Evolutionary conservation across 177 flowering plant species (phyloP).

Genomic region (Vitis hybrid): DNA sequence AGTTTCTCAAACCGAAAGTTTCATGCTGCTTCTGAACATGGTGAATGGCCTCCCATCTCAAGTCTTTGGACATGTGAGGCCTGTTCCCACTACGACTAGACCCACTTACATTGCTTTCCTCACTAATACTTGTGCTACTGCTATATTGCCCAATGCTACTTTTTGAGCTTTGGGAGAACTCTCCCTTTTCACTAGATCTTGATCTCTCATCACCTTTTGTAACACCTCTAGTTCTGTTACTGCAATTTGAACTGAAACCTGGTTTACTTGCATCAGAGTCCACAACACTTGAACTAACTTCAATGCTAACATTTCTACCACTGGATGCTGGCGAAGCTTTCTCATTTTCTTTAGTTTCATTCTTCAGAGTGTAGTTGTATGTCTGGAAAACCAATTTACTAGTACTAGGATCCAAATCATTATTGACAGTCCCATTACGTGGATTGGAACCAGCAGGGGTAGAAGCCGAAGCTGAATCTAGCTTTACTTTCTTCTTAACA

Average conservation of each 20-base stretch:
- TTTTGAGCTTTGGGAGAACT: constrained; percentile 82
- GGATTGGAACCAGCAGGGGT: constrained; percentile 25
- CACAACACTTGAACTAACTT: constrained; percentile 25
- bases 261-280: constrained; percentile 27
- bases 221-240: constrained; percentile 22
- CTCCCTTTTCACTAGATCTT: constrained; percentile 59
- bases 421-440: constrained; percentile 13
- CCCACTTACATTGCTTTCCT: constrained; percentile 61
- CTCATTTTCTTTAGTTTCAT: constrained; percentile 22
- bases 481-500: constrained; percentile 44
- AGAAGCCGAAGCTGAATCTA: constrained; percentile 26
- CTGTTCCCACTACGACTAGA: constrained; percentile 56
- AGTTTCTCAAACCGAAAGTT: constrained; percentile 50
- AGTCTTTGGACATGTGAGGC: constrained; percentile 92
- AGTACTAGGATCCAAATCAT: constrained; percentile 21
- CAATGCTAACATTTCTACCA: constrained; percentile 21
- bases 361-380: constrained; percentile 12
- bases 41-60: constrained; percentile 75
- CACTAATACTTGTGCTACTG: constrained; percentile 71
- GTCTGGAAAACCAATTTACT: constrained; percentile 22
- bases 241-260: constrained; percentile 14
- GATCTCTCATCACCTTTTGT: constrained; percentile 39
- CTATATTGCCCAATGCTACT: constrained; percentile 79
- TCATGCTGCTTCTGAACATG: constrained; percentile 57
- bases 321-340: constrained; percentile 30